Percentiles rank a stretch among this genome's conserved stretches.
phyloP scores from a whole-genome alignment of 139 green algal species.

The Chlamydomonas applanata region DNA sequence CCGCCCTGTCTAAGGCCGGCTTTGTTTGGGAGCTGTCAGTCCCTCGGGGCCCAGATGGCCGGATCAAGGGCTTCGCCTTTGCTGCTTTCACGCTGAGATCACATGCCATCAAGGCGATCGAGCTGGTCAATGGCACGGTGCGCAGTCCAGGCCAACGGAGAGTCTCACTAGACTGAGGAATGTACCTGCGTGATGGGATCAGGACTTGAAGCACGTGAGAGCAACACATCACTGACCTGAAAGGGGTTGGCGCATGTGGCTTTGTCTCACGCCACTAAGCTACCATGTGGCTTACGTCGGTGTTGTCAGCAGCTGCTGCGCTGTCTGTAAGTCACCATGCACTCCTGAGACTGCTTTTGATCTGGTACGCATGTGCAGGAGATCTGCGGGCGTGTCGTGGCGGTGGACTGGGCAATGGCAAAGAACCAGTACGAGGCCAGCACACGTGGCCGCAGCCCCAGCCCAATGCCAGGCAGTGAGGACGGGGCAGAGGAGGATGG shows the following conservation, averaged over 20 bases:
- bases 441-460: too few relatives aligned
- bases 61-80: slow-evolving; percentile 86
- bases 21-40: slow-evolving; percentile 80
- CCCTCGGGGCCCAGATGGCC: slow-evolving; percentile 55
- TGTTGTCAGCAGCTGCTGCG: too few relatives aligned
- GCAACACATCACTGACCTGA: too few relatives aligned
- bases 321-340: too few relatives aligned
- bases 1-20: slow-evolving; percentile 45
- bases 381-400: slow-evolving; percentile 68
- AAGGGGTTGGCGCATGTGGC: too few relatives aligned
- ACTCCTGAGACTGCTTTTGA: too few relatives aligned
- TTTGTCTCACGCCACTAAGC: too few relatives aligned
- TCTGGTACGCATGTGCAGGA: slow-evolving; percentile 31
- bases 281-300: too few relatives aligned
- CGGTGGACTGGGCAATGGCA: slow-evolving; percentile 88
- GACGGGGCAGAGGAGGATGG: slow-evolving; percentile 18
- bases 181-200: too few relatives aligned
- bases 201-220: too few relatives aligned
- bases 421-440: slow-evolving; percentile 67
- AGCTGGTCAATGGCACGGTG: slow-evolving; percentile 73
- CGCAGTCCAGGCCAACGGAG: background rate
- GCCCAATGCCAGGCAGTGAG: background rate
- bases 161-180: too few relatives aligned
- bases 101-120: slow-evolving; percentile 77
- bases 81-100: slow-evolving; percentile 71